phyloP scores from a whole-genome alignment of 208 protist species.

The Phytomonas sp. region DNA sequence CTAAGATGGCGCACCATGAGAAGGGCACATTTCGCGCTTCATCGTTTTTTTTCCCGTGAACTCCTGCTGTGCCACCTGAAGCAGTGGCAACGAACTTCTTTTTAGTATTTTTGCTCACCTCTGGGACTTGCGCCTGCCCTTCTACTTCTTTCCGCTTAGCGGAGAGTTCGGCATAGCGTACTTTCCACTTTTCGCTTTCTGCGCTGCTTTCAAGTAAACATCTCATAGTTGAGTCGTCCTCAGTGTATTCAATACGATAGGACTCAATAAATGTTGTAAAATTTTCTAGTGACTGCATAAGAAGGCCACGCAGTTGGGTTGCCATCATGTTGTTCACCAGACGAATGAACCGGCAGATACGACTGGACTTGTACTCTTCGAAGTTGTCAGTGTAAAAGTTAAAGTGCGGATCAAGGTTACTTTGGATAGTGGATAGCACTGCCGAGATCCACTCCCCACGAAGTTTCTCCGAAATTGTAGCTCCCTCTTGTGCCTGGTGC shows the following conservation, averaged over 20 bases:
- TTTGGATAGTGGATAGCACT: constrained; percentile 87
- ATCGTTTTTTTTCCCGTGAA: constrained; percentile 6
- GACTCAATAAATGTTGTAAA: constrained; percentile 66
- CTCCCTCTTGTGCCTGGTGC: constrained; percentile 47
- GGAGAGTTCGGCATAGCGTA: constrained; percentile 22
- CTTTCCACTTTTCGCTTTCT: constrained; percentile 61
- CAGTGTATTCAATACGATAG: constrained; percentile 28
- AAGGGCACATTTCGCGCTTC: not conserved
- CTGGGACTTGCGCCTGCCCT: constrained; percentile 9
- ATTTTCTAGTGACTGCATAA: constrained; percentile 65
- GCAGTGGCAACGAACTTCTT: constrained; percentile 11
- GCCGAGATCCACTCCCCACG: constrained; percentile 89
- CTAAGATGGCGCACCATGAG: constrained; percentile 1
- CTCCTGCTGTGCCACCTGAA: constrained; percentile 10
- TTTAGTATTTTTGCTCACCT: constrained; percentile 16
- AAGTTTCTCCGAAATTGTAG: constrained; percentile 64
- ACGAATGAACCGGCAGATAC: constrained; percentile 87
- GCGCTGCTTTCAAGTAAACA: constrained; percentile 58
- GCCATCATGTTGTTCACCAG: constrained; percentile 90
- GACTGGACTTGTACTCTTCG: constrained; percentile 65
- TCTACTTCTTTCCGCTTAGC: constrained; percentile 9
- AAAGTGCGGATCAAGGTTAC: constrained; percentile 89
- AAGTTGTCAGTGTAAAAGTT: constrained; percentile 92
- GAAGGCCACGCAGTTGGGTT: constrained; percentile 74
- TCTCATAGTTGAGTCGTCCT: constrained; percentile 21